phyloP scores from a whole-genome alignment of 192 early-diverging fungal genomes.

The Podila verticillata region DNA sequence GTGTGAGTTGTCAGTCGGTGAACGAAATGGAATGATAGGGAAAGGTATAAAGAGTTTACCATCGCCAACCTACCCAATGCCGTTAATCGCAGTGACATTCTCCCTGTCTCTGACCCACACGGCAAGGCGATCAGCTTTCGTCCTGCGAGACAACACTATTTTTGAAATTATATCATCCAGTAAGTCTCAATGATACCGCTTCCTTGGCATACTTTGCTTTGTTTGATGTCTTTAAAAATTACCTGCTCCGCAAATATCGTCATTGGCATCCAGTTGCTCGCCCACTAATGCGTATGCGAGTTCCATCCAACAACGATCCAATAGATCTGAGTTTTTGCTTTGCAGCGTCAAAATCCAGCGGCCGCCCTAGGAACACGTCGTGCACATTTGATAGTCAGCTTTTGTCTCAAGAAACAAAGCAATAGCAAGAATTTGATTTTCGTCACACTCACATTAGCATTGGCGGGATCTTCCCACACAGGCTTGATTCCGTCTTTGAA shows the following conservation, averaged over 20 bases:
- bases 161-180: neutral
- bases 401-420: neutral
- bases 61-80: slow-evolving; percentile 52
- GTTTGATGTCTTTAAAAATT: neutral
- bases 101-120: slow-evolving; percentile 58
- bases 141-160: slow-evolving; percentile 51
- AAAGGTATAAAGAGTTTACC: neutral
- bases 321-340: slow-evolving; percentile 33
- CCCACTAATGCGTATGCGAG: slow-evolving; percentile 54
- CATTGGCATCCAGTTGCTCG: slow-evolving; percentile 51
- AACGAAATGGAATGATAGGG: neutral
- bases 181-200: too few relatives aligned
- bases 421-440: neutral
- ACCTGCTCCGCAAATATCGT: slow-evolving; percentile 59
- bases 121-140: slow-evolving; percentile 50
- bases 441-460: slow-evolving; percentile 42
- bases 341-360: slow-evolving; percentile 53
- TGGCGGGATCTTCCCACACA: slow-evolving; percentile 59
- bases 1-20: neutral
- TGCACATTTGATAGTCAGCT: neutral
- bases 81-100: slow-evolving; percentile 53
- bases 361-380: slow-evolving; percentile 45
- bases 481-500: slow-evolving; percentile 59
- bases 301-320: slow-evolving; percentile 57
- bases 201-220: neutral